Percentiles rank a stretch among this genome's conserved stretches.
These are phyloP conservation scores for Lenzites betulinus DNA, from an alignment of 768 basidiomycete genomes.

Conservation along the genomic window DNA sequence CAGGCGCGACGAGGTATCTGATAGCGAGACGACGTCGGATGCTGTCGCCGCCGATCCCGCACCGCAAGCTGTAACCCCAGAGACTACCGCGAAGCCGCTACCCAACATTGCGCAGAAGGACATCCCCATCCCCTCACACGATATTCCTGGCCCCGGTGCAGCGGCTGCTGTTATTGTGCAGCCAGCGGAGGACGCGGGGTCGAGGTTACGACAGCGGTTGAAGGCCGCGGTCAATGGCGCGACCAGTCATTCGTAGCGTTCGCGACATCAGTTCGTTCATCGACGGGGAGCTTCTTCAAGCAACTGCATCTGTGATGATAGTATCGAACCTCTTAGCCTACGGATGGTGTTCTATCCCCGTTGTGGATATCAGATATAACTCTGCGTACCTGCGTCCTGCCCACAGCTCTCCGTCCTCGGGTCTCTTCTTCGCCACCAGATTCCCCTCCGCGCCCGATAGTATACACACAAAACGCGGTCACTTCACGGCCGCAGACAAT, in stretches of 20 bases:
- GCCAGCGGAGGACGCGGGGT: constrained; percentile 23
- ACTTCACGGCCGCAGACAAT: too few species aligned
- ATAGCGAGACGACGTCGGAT: not conserved
- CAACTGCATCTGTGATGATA: too few species aligned
- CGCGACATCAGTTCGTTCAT: too few species aligned
- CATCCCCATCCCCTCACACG: not conserved
- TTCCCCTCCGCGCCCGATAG: too few species aligned
- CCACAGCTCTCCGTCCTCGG: too few species aligned
- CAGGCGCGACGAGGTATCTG: constrained; percentile 16
- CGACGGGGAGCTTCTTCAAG: too few species aligned
- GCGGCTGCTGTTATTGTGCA: not conserved
- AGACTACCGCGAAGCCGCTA: not conserved
- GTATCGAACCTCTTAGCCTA: too few species aligned
- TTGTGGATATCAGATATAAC: too few species aligned
- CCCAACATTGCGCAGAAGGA: not conserved
- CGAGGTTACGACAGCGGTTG: constrained; percentile 26
- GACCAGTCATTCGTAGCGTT: not conserved
- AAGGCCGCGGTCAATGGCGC: constrained; percentile 30
- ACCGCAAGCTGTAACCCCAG: not conserved
- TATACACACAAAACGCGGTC: too few species aligned
- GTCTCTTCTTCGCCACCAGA: too few species aligned
- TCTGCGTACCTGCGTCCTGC: too few species aligned
- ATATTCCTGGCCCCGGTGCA: not conserved
- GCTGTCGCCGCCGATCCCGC: not conserved
- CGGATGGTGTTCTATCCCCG: too few species aligned